Conservation (phyloP, 2,329 filamentous ascomycete species). For the Fusarium ambrosium region DNA sequence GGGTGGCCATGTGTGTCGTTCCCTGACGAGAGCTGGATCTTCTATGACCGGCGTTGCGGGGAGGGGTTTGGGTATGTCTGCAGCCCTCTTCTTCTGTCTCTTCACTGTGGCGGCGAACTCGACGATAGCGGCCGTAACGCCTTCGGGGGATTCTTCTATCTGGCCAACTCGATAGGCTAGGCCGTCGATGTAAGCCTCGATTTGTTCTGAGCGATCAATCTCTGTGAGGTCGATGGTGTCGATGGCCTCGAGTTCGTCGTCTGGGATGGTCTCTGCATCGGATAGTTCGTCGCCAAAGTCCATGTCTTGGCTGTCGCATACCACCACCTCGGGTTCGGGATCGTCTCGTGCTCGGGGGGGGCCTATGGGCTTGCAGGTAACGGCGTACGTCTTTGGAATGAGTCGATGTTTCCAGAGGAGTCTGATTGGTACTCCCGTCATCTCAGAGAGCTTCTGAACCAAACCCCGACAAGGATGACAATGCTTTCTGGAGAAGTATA, state of each 20-base stretch:
- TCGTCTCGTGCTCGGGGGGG: not conserved
- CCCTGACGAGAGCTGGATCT: slow-evolving; percentile 31
- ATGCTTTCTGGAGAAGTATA: slow-evolving; percentile 54
- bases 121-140: slow-evolving; percentile 47
- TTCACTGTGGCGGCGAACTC: slow-evolving; percentile 40
- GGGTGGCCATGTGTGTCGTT: slow-evolving; percentile 13
- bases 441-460: slow-evolving; percentile 40
- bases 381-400: slow-evolving; percentile 45
- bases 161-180: slow-evolving; percentile 53
- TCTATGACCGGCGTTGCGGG: slow-evolving; percentile 49
- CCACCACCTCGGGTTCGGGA: not conserved
- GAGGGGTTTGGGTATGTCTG: slow-evolving; percentile 43
- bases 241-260: slow-evolving; percentile 14
- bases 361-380: not conserved
- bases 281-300: slow-evolving; percentile 42
- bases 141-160: slow-evolving; percentile 43
- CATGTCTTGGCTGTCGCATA: slow-evolving; percentile 37
- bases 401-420: slow-evolving; percentile 49
- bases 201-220: slow-evolving; percentile 18
- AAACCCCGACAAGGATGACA: slow-evolving; percentile 49
- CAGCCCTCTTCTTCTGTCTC: not conserved
- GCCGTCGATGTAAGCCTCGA: slow-evolving; percentile 42
- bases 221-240: slow-evolving; percentile 40
- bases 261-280: slow-evolving; percentile 31
- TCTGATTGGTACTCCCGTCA: slow-evolving; percentile 47